Evolutionary conservation across 1,139 yeast species (phyloP), one percentile per base, ranked within the genome.

Genomic region (Debaryomycetaceae sp.): DNA sequence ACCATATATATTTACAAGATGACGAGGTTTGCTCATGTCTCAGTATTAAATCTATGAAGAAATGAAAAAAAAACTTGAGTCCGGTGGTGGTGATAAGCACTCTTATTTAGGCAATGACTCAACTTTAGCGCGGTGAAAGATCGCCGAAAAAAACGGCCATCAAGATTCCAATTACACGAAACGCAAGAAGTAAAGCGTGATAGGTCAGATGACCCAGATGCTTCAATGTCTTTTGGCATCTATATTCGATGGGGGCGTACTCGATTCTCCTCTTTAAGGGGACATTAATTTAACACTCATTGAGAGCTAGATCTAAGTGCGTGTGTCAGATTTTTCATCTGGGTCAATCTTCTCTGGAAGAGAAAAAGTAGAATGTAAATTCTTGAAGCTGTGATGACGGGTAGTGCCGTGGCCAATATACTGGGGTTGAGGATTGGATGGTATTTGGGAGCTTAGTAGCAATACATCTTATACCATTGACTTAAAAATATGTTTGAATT

Each of bases 1-100:
- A 55, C 86, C 90, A 36, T 84, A 79, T 54, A 87, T 87, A 36
- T 87, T 83, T 13, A 84, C 74, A 58, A 87, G 69, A 56, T 87
- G 95, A 62, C 89, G 84, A 36, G 80, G 68, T 8, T 11, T 11
- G 31, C 11, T 27, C 36, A 13, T 34, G 36, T 34, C 13, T 13
- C 4, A 3, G 13, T n/a, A 17, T 7, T 3, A 2, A 34, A 13
- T 17, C 9, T n/a, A 34, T n/a, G 13, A 34, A 34, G 36, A 7
- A n/a, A 9, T 34, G 36, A 36, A 20, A 36, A 36, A 36, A 34
- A 34, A 34, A 34, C 36, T 34, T 4, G 38, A 17, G 13, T 20
- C 38, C 24, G 38, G 24, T 6, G 24, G 38, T 27, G 31, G 31
- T 27, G 31, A 27, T 11, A 8, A 8, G 8, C 11, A 27, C 11